A percentile compares a stretch with the other conserved stretches of the same genome.
Conservation (phyloP, 2,329 filamentous ascomycete genomes). For the Aureobasidium sp. region DNA sequence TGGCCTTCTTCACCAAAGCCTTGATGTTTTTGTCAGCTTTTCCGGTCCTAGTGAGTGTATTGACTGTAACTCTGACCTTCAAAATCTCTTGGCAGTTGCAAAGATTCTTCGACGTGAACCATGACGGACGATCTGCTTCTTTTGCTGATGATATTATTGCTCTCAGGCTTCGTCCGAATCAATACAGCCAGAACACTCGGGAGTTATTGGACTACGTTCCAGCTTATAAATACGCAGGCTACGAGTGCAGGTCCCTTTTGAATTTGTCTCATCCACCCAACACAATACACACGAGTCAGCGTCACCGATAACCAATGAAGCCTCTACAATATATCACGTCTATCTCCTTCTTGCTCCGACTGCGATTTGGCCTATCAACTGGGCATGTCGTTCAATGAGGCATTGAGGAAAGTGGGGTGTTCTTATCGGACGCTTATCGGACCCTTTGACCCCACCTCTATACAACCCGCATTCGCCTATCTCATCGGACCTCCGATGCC, state of each 20-base stretch:
- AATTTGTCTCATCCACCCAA: too few species aligned
- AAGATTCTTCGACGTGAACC: slow-evolving; percentile 10
- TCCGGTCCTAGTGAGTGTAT: neutral
- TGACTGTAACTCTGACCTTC: slow-evolving; percentile 2
- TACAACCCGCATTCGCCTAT: neutral
- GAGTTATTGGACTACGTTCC: neutral
- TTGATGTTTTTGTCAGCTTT: neutral
- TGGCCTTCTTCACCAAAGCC: slow-evolving; percentile 22
- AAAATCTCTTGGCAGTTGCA: slow-evolving; percentile 24
- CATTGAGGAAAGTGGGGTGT: neutral
- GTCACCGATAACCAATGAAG: neutral
- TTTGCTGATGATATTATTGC: neutral
- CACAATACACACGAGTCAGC: neutral
- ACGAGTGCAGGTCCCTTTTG: neutral
- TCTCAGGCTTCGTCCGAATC: neutral
- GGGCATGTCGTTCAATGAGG: neutral
- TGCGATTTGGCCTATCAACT: neutral
- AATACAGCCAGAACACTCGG: neutral
- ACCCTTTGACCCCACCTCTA: neutral
- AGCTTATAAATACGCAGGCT: neutral
- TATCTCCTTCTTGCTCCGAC: neutral
- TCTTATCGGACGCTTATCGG: slow-evolving; percentile 3
- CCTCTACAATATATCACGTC: neutral
- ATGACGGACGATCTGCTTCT: neutral
- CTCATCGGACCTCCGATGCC: neutral